Percentiles rank a stretch among this genome's conserved stretches.
Conservation (phyloP, 768 basidiomycete species). For the Sarcomyxa edulis region DNA sequence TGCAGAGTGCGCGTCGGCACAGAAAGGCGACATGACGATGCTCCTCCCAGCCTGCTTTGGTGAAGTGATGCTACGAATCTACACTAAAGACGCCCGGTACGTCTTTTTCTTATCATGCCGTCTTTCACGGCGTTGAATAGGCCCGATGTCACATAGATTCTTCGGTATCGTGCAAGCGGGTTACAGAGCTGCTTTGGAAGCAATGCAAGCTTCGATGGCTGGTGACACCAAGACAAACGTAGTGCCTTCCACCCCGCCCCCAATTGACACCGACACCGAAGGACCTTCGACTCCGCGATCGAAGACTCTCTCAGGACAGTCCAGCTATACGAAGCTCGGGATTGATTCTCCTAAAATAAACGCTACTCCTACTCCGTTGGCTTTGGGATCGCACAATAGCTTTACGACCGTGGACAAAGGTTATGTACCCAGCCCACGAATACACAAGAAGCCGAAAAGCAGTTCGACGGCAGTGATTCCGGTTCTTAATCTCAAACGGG, state of each 20-base stretch:
- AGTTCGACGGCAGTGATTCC: conserved; percentile 4
- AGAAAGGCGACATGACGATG: conserved; percentile 55
- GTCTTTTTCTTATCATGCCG: conserved; percentile 8
- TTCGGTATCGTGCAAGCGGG: conserved; percentile 64
- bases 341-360: conserved; percentile 16
- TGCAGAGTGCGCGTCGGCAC: conserved; percentile 39
- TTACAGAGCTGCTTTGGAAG: conserved; percentile 41
- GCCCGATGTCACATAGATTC: conserved; percentile 27
- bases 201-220: conserved; percentile 13
- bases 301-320: conserved; percentile 16
- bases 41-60: conserved; percentile 62
- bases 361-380: conserved; percentile 9
- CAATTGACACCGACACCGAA: conserved; percentile 31
- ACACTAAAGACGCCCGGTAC: conserved; percentile 28
- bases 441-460: conserved; percentile 7
- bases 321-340: conserved; percentile 25
- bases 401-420: conserved; percentile 41
- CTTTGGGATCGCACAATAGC: conserved; percentile 32
- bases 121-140: background rate
- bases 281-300: conserved; percentile 30
- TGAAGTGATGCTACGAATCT: conserved; percentile 66
- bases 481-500: no score
- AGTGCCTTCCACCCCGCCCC: conserved; percentile 19
- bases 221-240: background rate
- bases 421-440: conserved; percentile 28